Evolutionary conservation across 352 stramenopile genomes (phyloP), one percentile per base, ranked within the genome.

Genomic region (Globisporangium nodosum): DNA sequence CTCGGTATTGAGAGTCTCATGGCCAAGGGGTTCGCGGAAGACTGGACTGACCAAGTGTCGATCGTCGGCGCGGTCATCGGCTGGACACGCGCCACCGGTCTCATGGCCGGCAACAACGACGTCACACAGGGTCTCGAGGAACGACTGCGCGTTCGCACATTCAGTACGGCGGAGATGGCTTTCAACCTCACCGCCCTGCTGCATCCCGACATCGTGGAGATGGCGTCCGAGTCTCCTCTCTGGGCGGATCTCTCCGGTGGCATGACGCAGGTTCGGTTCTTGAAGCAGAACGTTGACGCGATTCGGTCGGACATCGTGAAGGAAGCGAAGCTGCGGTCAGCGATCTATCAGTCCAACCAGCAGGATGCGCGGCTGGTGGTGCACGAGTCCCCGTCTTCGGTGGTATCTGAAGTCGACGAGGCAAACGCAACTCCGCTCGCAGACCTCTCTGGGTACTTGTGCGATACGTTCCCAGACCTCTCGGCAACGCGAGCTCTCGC

Each of bases 81-180:
- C 31, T 96, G 86, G 87, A 94, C 85, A 15, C 84, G 87, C 57
- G 81, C 84, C 52, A 95, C 87, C 0, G 86, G 82, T 15, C 77
- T 96, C 24, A 96, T 96, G 87, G 79, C 73, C 27, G 77, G 83
- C n/a, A 96, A 96, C 69, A 94, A 96, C 58, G 72, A 92, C 6
- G 87, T 93, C 18, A 83, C 87, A 20, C 71, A 75, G 8, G 86
- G 83, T 20, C 73, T 96, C 24, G 87, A 96, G 64, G 37, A 61
- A 4, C 78, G 83, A 51, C 71, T 93, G 37, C 79, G 81, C 54
- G 76, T 92, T 49, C 81, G 87, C 55, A 96, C 85, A 24, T 96
- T 96, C 62, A 92, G 73, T 56, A 90, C 81, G 11, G 80, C 70
- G 20, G 82, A 96, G 69, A 96, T 94, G 81, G 86, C 81, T n/a